A percentile compares a stretch with the other conserved stretches of the same genome.
Conservation (phyloP, 2,329 filamentous ascomycete species). For the Cladosporium oxysporum region DNA sequence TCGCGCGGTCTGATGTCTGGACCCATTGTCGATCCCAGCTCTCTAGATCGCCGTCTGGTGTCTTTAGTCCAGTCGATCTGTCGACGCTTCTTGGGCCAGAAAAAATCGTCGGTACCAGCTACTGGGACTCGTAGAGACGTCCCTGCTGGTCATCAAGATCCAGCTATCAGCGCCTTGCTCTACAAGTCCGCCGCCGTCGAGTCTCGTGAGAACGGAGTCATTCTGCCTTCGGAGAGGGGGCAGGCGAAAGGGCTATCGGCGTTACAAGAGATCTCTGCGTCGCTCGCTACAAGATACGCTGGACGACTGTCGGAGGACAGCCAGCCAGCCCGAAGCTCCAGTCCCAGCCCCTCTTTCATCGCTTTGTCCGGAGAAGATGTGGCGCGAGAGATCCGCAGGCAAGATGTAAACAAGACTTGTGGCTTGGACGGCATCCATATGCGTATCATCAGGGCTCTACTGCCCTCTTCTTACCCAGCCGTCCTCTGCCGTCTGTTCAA, state of each 20-base stretch:
- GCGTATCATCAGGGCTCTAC: neutral
- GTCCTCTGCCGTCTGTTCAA: constrained; percentile 2
- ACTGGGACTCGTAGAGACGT: neutral
- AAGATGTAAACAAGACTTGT: neutral
- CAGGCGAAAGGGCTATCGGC: neutral
- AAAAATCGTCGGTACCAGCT: neutral
- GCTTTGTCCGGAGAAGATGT: neutral
- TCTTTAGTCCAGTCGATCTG: constrained; percentile 1
- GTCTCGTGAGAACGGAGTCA: no score
- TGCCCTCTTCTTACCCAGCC: neutral
- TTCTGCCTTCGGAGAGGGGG: neutral
- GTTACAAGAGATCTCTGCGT: neutral
- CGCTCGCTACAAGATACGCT: neutral
- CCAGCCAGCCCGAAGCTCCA: neutral
- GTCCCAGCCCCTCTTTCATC: neutral
- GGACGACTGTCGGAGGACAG: neutral
- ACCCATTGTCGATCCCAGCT: neutral
- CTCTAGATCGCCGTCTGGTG: neutral
- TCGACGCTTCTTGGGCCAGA: neutral
- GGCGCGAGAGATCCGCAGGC: neutral
- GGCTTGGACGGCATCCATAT: neutral
- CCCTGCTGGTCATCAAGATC: neutral
- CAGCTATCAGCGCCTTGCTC: neutral
- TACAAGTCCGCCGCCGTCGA: no score
- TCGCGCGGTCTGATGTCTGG: neutral